Evolutionary conservation across 768 basidiomycete genomes (phyloP), one percentile per base, ranked within the genome.

Genomic region (Tricholoma sp.): DNA sequence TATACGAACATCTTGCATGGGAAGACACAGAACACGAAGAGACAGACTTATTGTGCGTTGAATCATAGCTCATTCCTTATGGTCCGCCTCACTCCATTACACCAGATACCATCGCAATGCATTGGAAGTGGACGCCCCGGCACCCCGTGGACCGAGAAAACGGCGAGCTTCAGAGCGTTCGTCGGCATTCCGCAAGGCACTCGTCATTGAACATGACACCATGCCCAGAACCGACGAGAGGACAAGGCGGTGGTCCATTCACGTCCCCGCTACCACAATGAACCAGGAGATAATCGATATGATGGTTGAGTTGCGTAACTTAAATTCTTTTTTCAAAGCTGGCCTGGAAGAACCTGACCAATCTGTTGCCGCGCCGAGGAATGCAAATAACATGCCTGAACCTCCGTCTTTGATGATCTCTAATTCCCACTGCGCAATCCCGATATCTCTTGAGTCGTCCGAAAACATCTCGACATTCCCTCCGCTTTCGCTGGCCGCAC

Each of bases 341-440:
- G 63, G 65, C 22, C 54, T 66, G 18, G 60, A 66, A 32, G 64
- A 63, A 32, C 39, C 57, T 29, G 60, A 67, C 37, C 49, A 62
- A 19, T 56, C 60, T 34, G 58, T 58, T 31, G 43, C 37, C 19
- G 57, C 57, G 27, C 31, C 61, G 22, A 53, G 50, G 22, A 55
- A 66, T 56, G 59, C 59, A 57, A 65, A 61, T 56, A 57, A 55
- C 47, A 56, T 55, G 32, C 59, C 67, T 27, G 59, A 68, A 29
- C 71, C 74, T n/a, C 73, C 74, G 5, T 68, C 74, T 16, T 64
- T 79, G 14, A 71, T 75, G 27, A 64, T 78, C 39, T 78, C 78
- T n/a, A 71, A 76, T 55, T 78, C 78, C 43, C 70, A 75, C 49
- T 69, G 63, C 50, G 66, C 74, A 1, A 61, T 77, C 37, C 73